phyloP scores from a whole-genome alignment of 2,329 filamentous ascomycete genomes.

The Elsinoe perseae region DNA sequence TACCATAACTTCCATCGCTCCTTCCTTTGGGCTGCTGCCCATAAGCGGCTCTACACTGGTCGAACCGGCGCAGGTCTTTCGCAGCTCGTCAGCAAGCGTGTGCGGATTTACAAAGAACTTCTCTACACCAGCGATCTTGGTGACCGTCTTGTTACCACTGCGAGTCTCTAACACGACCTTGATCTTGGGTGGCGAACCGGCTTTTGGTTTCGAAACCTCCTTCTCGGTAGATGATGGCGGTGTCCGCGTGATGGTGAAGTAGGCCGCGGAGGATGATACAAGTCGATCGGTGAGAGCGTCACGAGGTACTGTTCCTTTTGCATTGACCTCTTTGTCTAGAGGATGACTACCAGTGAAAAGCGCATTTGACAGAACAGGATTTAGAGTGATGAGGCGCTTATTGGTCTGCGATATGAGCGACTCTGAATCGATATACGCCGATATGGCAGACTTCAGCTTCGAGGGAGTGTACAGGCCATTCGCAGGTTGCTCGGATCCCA shows the following conservation, averaged over 20 bases:
- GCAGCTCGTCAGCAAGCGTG: conserved; percentile 55
- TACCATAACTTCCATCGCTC: conserved; percentile 59
- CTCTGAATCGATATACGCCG: conserved; percentile 52
- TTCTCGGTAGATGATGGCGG: conserved; percentile 32
- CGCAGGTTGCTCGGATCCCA: conserved; percentile 41
- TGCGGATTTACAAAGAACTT: conserved; percentile 53
- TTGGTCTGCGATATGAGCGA: conserved; percentile 50
- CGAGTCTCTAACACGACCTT: conserved; percentile 55
- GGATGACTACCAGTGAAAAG: conserved; percentile 48
- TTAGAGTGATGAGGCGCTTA: conserved; percentile 53
- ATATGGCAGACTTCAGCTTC: conserved; percentile 51
- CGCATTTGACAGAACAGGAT: conserved; percentile 55
- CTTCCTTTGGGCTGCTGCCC: conserved; percentile 53
- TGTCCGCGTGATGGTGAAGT: conserved; percentile 50
- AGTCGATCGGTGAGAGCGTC: conserved; percentile 55
- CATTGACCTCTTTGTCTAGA: conserved; percentile 49
- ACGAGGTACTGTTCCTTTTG: conserved; percentile 51
- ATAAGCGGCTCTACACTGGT: conserved; percentile 55
- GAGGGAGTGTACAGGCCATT: conserved; percentile 47
- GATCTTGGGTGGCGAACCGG: conserved; percentile 53
- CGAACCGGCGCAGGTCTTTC: conserved; percentile 61
- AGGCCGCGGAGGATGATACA: conserved; percentile 47
- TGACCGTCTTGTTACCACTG: conserved; percentile 59
- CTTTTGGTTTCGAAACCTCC: conserved; percentile 50
- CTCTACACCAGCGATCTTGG: conserved; percentile 55